Evolutionary conservation across 495 filamentous ascomycete species (phyloP).

Genomic region (Penicillium steckii): DNA sequence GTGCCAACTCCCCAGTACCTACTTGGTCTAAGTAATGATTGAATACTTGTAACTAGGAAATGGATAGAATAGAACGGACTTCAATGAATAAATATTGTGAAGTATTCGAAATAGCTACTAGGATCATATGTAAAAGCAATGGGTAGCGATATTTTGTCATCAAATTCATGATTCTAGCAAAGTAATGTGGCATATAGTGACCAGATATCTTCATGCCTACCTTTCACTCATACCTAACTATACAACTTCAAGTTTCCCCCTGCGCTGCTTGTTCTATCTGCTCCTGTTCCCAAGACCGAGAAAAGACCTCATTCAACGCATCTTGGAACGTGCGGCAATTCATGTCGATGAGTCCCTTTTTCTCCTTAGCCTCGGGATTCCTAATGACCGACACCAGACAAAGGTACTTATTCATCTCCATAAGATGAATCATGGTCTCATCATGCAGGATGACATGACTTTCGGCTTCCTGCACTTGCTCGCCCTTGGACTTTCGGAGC

Average conservation of each 20-base stretch:
- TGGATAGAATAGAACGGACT: too few relatives aligned
- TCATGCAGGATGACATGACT: constrained; percentile 75
- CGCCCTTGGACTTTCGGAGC: constrained; percentile 58
- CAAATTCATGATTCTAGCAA: background rate
- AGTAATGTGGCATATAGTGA: background rate
- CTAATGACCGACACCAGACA: constrained; percentile 76
- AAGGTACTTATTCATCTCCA: constrained; percentile 88
- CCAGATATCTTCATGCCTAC: too few relatives aligned
- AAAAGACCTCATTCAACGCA: constrained; percentile 57
- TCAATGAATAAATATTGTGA: too few relatives aligned
- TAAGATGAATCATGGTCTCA: constrained; percentile 79
- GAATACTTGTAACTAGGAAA: too few relatives aligned
- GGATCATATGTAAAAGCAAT: background rate
- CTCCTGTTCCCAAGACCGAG: constrained; percentile 45
- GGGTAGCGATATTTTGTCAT: background rate
- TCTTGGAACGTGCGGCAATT: constrained; percentile 61
- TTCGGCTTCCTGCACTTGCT: constrained; percentile 73
- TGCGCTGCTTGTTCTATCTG: constrained; percentile 8
- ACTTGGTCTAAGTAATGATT: background rate
- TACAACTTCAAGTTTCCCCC: background rate
- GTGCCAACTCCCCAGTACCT: background rate
- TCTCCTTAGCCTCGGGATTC: constrained; percentile 56
- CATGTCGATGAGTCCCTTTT: constrained; percentile 59
- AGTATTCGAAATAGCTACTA: background rate
- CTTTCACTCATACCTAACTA: background rate